These are phyloP conservation scores for Alternaria conjuncta DNA, from an alignment of 2,329 filamentous ascomycete species.

Conservation along the genomic window DNA sequence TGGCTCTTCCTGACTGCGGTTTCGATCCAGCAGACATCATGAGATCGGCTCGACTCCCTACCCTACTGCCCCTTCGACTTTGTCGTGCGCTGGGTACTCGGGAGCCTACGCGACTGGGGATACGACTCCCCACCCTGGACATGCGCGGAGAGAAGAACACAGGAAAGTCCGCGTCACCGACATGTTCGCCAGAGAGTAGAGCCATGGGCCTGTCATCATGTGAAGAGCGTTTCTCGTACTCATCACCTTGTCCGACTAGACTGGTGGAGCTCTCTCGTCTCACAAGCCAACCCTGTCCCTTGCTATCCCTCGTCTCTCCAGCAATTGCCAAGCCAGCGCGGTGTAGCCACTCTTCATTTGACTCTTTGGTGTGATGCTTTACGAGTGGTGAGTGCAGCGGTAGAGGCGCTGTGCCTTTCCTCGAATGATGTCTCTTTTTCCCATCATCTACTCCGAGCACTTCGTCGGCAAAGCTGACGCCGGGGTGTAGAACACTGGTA, in stretches of 20 bases:
- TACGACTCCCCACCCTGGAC: slow-evolving; percentile 43
- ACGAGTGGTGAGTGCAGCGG: slow-evolving; percentile 32
- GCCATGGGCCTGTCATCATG: slow-evolving; percentile 35
- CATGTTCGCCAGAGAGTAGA: slow-evolving; percentile 43
- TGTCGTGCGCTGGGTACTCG: slow-evolving; percentile 49
- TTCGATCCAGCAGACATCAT: slow-evolving; percentile 40
- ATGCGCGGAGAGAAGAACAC: slow-evolving; percentile 38
- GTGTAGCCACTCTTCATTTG: slow-evolving; percentile 63
- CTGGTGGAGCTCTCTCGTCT: slow-evolving; percentile 64
- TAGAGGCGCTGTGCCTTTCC: slow-evolving; percentile 41
- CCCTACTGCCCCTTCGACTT: slow-evolving; percentile 41
- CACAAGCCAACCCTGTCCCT: slow-evolving; percentile 67
- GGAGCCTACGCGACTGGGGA: slow-evolving; percentile 47
- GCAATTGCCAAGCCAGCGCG: slow-evolving; percentile 64
- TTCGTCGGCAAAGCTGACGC: slow-evolving; percentile 37
- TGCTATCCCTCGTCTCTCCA: slow-evolving; percentile 63
- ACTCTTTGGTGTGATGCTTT: slow-evolving; percentile 41
- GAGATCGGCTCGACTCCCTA: slow-evolving; percentile 47
- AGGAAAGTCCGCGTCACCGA: slow-evolving; percentile 42
- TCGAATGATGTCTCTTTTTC: slow-evolving; percentile 30
- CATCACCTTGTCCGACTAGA: slow-evolving; percentile 51
- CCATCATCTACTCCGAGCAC: slow-evolving; percentile 4
- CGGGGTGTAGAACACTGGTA: slow-evolving; percentile 49
- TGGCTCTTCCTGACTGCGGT: slow-evolving; percentile 33
- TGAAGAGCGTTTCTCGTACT: slow-evolving; percentile 37